phyloP scores from a whole-genome alignment of 345 rosid species.

The Cardamine resedifolia region DNA sequence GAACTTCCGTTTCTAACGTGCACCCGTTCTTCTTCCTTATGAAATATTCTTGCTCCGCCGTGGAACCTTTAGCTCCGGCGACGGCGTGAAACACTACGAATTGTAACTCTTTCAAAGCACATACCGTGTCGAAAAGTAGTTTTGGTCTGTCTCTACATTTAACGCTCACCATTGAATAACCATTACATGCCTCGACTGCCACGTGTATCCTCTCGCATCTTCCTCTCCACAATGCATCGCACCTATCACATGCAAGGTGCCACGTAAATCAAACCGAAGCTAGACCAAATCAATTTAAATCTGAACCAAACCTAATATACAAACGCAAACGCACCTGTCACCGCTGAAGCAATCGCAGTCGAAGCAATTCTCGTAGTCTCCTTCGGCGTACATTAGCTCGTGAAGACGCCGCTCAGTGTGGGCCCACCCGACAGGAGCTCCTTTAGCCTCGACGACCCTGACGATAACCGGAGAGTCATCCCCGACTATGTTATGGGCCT shows the following conservation, averaged over 20 bases:
- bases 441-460: constrained; percentile 52
- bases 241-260: constrained; percentile 12
- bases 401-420: constrained; percentile 89
- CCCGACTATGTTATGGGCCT: constrained; percentile 60
- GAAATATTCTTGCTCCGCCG: constrained; percentile 89
- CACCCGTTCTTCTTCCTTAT: constrained; percentile 75
- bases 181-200: constrained; percentile 65
- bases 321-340: constrained; percentile 33
- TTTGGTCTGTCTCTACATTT: constrained; percentile 77
- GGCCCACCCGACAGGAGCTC: constrained; percentile 49
- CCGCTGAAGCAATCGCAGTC: constrained; percentile 49
- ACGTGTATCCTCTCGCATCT: constrained; percentile 61
- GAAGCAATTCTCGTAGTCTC: constrained; percentile 61
- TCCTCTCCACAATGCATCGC: constrained; percentile 38
- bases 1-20: constrained; percentile 55
- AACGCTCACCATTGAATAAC: constrained; percentile 67
- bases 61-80: constrained; percentile 57
- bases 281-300: not conserved
- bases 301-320: too few species aligned
- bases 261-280: not conserved
- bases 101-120: constrained; percentile 71
- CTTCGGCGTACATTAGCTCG: constrained; percentile 65
- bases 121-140: constrained; percentile 79
- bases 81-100: constrained; percentile 89
- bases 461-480: constrained; percentile 36